phyloP scores from a whole-genome alignment of 371 early-diverging fungal species.

The Rhizoclosmatium hyalinum region DNA sequence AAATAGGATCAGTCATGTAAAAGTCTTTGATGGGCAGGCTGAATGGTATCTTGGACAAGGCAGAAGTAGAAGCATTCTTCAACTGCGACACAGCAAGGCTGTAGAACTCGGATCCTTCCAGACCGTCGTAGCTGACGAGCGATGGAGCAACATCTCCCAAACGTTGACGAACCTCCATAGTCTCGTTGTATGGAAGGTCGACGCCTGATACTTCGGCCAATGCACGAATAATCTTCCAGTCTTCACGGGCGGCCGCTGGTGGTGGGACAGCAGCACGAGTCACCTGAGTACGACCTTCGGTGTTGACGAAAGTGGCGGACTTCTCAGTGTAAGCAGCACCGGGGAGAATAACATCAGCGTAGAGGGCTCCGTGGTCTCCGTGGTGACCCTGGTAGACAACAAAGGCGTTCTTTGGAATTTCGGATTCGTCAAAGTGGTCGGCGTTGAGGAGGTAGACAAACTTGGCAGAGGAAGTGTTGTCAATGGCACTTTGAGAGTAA shows the following conservation, averaged over 20 bases:
- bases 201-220: constrained; percentile 88
- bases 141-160: constrained; percentile 87
- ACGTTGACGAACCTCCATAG: constrained; percentile 80
- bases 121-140: constrained; percentile 76
- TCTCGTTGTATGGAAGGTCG: constrained; percentile 89
- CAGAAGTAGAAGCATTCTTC: constrained; percentile 19
- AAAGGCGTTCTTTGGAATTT: constrained; percentile 89
- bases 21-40: constrained; percentile 77
- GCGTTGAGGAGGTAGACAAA: constrained; percentile 94
- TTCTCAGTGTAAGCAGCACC: constrained; percentile 98
- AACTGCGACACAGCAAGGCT: constrained; percentile 71
- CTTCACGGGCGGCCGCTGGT: constrained; percentile 92
- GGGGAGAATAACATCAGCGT: constrained; percentile 95
- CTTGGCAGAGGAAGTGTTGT: constrained; percentile 59
- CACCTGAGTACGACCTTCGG: constrained; percentile 92
- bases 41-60: constrained; percentile 29
- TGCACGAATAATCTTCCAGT: constrained; percentile 98
- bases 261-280: constrained; percentile 93
- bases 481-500: constrained; percentile 61
- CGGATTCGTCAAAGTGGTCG: constrained; percentile 78
- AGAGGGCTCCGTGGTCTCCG: constrained; percentile 94
- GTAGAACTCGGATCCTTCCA: constrained; percentile 69
- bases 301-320: constrained; percentile 92
- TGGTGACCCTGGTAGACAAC: constrained; percentile 99
- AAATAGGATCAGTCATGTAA: constrained; percentile 94